These are phyloP conservation scores for Candida tallmaniae DNA, from an alignment of 805 yeast genomes.

Conservation along the genomic window DNA sequence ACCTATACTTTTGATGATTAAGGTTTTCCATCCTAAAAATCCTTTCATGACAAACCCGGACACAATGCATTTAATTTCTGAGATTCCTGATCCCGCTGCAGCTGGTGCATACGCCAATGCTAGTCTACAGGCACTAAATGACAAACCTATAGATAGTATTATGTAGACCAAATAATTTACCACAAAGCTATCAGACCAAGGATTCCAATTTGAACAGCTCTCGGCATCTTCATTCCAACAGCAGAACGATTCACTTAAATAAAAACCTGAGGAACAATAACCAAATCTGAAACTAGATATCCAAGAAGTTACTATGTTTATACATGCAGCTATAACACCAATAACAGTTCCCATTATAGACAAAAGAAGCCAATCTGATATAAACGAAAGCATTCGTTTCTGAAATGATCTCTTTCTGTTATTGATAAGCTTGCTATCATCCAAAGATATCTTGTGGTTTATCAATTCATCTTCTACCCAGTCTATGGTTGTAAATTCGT, in stretches of 20 bases:
- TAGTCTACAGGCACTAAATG: slow-evolving; percentile 59
- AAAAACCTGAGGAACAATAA: slow-evolving; percentile 64
- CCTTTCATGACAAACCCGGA: slow-evolving; percentile 81
- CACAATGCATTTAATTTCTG: slow-evolving; percentile 92
- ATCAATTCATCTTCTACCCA: slow-evolving; percentile 61
- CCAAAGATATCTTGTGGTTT: slow-evolving; percentile 36
- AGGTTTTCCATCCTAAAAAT: slow-evolving; percentile 69
- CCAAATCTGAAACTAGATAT: slow-evolving; percentile 78
- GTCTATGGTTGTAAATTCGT: slow-evolving; percentile 62
- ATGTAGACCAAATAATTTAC: slow-evolving; percentile 58
- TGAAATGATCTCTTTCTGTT: slow-evolving; percentile 12
- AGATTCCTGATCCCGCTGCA: slow-evolving; percentile 97
- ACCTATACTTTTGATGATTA: slow-evolving; percentile 71
- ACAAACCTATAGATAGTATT: slow-evolving; percentile 54
- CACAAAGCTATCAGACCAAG: slow-evolving; percentile 49
- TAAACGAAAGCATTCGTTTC: slow-evolving; percentile 27
- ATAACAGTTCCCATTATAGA: slow-evolving; percentile 70
- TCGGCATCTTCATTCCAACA: slow-evolving; percentile 58
- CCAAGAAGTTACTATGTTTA: slow-evolving; percentile 83
- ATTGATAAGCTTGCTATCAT: slow-evolving; percentile 14
- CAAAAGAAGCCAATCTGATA: slow-evolving; percentile 68
- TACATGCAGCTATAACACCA: slow-evolving; percentile 78
- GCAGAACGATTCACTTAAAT: slow-evolving; percentile 73
- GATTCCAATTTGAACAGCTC: slow-evolving; percentile 64
- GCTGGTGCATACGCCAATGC: slow-evolving; percentile 74